Base-by-base conservation (phyloP, 352 stramenopile species). In the Phytophthora aleatoria region DNA sequence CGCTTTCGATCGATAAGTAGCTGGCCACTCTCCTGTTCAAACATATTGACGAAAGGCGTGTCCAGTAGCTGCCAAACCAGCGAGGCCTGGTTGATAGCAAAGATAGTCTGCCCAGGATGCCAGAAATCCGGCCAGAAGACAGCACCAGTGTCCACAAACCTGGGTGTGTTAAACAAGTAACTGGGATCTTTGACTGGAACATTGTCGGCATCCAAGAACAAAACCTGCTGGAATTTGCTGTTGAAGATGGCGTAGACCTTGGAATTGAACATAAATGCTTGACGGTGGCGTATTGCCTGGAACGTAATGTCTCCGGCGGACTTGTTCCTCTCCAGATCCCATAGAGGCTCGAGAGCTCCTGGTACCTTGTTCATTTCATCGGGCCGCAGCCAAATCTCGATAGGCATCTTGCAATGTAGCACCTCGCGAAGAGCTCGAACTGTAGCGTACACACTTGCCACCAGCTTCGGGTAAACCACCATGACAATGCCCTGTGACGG, bases 201-300 rank as follows among this genome's bases (percentile, higher is more conserved):
- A 38, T 89, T 89, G 58, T 89, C 79, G 28, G 76, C 74, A 52
- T 87, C 79, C 38, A 89, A 53, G 50, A 89, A 83, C n/a, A 87
- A 54, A 27, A 84, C 55, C 10, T 80, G 57, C 12, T 74, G 58
- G 35, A 87, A 57, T 6, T 80, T 74, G 11, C 68, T 82, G 56
- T 82, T 61, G 58, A 66, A 60, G 26, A 89, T 67, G 20, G 75
- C 77, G 59, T 77, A 73, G 8, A 83, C 49, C 57, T 89, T 89
- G 31, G 75, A 54, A 27, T 75, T 70, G 57, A 89, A 89, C 27
- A 61, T 50, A 2, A 57, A 51, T 3, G 80, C 77, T 10, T 69
- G 27, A 1, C 30, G 28, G 43, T 74, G 38, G 3, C 44, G 10
- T 53, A 87, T 79, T 9, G 55, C 44, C 10, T 65, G 15, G 4